Base-by-base conservation (phyloP, 495 filamentous ascomycete genomes). In the Hypoxylon perforatum region DNA sequence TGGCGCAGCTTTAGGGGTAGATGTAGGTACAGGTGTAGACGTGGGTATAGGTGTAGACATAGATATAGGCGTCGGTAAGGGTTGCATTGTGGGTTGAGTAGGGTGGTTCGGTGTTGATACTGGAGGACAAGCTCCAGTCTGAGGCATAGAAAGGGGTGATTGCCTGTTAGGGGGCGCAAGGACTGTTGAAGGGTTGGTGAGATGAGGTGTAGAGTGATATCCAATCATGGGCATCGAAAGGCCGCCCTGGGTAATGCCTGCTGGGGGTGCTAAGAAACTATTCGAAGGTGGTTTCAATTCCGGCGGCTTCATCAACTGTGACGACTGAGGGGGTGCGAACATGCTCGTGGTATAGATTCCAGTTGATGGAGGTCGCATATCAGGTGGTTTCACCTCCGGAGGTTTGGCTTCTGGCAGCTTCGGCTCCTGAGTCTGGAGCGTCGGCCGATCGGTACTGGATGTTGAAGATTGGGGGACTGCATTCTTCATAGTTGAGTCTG, bases 121-220 rank as follows among this genome's bases (percentile, higher is more conserved):
- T 60, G 73, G 61, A 55, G 60, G 55, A 41, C 61, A 54, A 53
- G 51, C 57, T 23, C 70, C 65, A 6, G 69, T 63, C 53, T 72
- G 72, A 55, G 72, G 71, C 69, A 76, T 70, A 23, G 80, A 78
- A n/a, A 80, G 71, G 42, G 78, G 75, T 5, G 78, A 78, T 39
- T 73, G 72, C 42, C 75, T 72, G 50, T 81, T 82, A 11, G 81
- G 81, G 7, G 71, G 70, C 17, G 81, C 81, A 21, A 83, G 79
- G 14, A 80, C 71, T 41, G 77, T 76, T 22, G 78, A 78, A 61
- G 63, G 25, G 22, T 51, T 63, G 12, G 36, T 39, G n/a, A 18
- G 49, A 52, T 42, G 67, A 38, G 62, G 33, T 18, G 35, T 48
- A 42, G 65, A 53, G 25, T 74, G 69, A 17, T 72, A 74, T 21